phyloP scores from a whole-genome alignment of 495 filamentous ascomycete genomes.

The Penicillium macrosclerotiorum region DNA sequence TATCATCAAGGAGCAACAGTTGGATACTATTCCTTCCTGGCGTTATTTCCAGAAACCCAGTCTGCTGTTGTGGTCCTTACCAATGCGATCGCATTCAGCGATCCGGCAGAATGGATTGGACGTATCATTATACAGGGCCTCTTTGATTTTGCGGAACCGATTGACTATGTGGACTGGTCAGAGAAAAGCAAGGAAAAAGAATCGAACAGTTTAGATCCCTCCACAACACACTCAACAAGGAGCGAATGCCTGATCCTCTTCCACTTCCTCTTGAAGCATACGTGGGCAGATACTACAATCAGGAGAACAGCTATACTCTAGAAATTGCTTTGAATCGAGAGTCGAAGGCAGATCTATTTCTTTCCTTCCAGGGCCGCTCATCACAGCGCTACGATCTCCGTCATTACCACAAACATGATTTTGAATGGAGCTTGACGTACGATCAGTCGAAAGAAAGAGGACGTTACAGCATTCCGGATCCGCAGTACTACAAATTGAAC shows the following conservation, averaged over 20 bases:
- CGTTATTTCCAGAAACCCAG: constrained; percentile 7
- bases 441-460: neutral
- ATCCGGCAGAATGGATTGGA: constrained; percentile 4
- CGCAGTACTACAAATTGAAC: neutral
- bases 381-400: neutral
- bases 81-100: neutral
- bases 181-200: neutral
- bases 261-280: constrained; percentile 1
- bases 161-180: neutral
- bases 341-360: neutral
- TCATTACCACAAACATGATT: constrained; percentile 2
- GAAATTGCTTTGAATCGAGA: neutral
- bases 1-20: constrained; percentile 3
- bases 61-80: constrained; percentile 5
- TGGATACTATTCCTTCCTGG: constrained; percentile 4
- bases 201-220: neutral
- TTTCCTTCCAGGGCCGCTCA: neutral
- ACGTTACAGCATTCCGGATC: neutral
- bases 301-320: neutral
- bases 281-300: constrained; percentile 1
- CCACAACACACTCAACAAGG: neutral
- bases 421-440: constrained; percentile 3
- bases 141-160: neutral
- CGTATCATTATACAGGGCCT: neutral
- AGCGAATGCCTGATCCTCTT: neutral